Conservation (phyloP, 768 basidiomycete species). For the Xerocomellus dryophilus region DNA sequence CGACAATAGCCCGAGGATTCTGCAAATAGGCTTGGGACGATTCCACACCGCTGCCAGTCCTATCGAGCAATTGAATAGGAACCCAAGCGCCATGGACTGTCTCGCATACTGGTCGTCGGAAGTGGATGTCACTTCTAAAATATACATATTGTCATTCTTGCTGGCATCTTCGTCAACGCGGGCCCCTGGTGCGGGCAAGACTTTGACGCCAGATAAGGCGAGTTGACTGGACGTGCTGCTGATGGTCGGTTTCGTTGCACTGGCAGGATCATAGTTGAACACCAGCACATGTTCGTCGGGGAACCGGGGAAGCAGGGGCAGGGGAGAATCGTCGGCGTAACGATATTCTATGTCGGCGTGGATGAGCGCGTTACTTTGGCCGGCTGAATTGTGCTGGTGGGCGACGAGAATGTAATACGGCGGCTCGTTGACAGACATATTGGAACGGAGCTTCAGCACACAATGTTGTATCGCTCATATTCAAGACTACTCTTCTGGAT, state of each 20-base stretch:
- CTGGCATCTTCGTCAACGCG: conserved; percentile 46
- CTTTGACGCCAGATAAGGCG: conserved; percentile 55
- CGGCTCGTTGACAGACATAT: conserved; percentile 26
- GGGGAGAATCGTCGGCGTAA: conserved; percentile 74
- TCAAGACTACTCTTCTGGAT: conserved; percentile 46
- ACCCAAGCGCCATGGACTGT: not conserved
- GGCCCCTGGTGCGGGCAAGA: conserved; percentile 73
- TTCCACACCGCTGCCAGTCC: conserved; percentile 17
- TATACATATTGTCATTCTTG: conserved; percentile 70
- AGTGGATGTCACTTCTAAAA: conserved; percentile 59
- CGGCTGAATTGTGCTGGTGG: conserved; percentile 39
- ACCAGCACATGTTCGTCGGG: conserved; percentile 71
- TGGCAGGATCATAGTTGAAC: conserved; percentile 60
- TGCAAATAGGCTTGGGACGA: conserved; percentile 29
- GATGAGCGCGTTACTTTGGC: conserved; percentile 37
- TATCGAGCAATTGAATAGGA: conserved; percentile 3
- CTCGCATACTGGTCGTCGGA: conserved; percentile 43
- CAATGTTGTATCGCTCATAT: conserved; percentile 31
- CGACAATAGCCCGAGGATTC: conserved; percentile 49
- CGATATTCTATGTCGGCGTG: conserved; percentile 81
- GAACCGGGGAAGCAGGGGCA: conserved; percentile 57
- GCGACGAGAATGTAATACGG: conserved; percentile 73
- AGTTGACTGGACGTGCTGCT: conserved; percentile 49
- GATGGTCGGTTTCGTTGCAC: conserved; percentile 40
- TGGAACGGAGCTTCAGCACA: not conserved